Evolutionary conservation across 139 green algal species (phyloP).

Genomic region (Haematococcus sp.): DNA sequence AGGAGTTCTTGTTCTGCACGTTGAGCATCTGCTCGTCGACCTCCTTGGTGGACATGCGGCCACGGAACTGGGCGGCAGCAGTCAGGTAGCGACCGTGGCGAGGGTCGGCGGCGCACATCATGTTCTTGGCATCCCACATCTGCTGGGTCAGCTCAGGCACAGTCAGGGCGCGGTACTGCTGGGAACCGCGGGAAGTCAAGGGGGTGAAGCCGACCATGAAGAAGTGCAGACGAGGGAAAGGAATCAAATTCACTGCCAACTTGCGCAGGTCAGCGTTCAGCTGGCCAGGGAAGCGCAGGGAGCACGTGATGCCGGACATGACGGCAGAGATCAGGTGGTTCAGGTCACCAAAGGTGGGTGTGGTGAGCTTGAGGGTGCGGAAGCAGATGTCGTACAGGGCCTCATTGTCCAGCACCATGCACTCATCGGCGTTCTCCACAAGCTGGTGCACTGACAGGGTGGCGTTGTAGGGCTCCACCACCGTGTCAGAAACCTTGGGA

Average conservation of each 20-base stretch:
- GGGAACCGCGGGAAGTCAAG: slow-evolving; percentile 85
- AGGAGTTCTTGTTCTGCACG: slow-evolving; percentile 97
- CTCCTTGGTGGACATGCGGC: slow-evolving; percentile 87
- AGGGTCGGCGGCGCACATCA: slow-evolving; percentile 97
- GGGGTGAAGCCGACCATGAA: slow-evolving; percentile 98
- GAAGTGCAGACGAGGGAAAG: slow-evolving; percentile 75
- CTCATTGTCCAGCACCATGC: slow-evolving; percentile 95
- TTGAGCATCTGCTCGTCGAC: slow-evolving; percentile 97
- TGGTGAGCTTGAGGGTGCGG: slow-evolving; percentile 93
- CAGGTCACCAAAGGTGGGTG: slow-evolving; percentile 91
- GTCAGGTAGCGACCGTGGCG: slow-evolving; percentile 94
- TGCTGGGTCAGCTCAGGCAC: slow-evolving; percentile 93
- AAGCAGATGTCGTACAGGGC: slow-evolving; percentile 97
- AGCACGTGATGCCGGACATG: slow-evolving; percentile 99
- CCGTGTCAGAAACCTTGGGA: slow-evolving; percentile 99
- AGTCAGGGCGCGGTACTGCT: slow-evolving; percentile 90
- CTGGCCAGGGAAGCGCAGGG: slow-evolving; percentile 98
- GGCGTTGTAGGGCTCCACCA: slow-evolving; percentile 99
- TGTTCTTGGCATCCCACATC: slow-evolving; percentile 99
- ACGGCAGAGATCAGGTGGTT: slow-evolving; percentile 99
- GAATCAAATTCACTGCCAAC: slow-evolving; percentile 98
- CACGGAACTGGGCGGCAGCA: slow-evolving; percentile 93
- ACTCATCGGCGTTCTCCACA: slow-evolving; percentile 99
- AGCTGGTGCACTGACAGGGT: slow-evolving; percentile 99
- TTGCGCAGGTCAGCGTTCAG: slow-evolving; percentile 99